These are phyloP conservation scores for Yarrowia galli DNA, from an alignment of 1,139 yeast species.

Conservation along the genomic window DNA sequence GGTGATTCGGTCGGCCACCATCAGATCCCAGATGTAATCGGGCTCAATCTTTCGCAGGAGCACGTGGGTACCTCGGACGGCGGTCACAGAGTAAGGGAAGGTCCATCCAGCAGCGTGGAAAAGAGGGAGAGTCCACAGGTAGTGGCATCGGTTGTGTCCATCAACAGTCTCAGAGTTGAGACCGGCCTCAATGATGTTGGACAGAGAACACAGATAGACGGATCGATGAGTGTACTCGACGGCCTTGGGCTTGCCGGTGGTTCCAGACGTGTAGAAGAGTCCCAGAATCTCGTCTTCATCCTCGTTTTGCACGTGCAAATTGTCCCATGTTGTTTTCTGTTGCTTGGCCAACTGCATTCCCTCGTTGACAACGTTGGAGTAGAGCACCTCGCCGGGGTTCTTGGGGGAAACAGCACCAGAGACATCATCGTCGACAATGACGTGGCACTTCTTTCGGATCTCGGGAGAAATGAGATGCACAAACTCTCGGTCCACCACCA, in stretches of 20 bases:
- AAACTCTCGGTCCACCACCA: constrained; percentile 51
- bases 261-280: constrained; percentile 70
- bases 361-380: constrained; percentile 46
- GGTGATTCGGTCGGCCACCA: constrained; percentile 49
- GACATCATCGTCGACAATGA: constrained; percentile 49
- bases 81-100: constrained; percentile 53
- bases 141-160: constrained; percentile 49
- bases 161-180: constrained; percentile 49
- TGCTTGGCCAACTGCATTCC: constrained; percentile 44
- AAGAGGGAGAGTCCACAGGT: constrained; percentile 54
- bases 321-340: constrained; percentile 44
- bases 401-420: constrained; percentile 42
- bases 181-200: constrained; percentile 50
- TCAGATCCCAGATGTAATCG: constrained; percentile 51
- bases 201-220: constrained; percentile 50
- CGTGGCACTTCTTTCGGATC: constrained; percentile 40
- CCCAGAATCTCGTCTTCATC: constrained; percentile 50
- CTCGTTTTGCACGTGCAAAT: constrained; percentile 45
- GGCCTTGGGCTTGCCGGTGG: constrained; percentile 81
- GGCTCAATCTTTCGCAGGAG: constrained; percentile 52
- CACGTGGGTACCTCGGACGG: constrained; percentile 52
- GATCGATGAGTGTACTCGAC: constrained; percentile 66
- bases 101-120: constrained; percentile 55
- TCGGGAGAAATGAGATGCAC: constrained; percentile 45
- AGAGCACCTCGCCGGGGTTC: constrained; percentile 44